Evolutionary conservation across 2,329 filamentous ascomycete genomes (phyloP).

Genomic region (Fusarium anguioides): DNA sequence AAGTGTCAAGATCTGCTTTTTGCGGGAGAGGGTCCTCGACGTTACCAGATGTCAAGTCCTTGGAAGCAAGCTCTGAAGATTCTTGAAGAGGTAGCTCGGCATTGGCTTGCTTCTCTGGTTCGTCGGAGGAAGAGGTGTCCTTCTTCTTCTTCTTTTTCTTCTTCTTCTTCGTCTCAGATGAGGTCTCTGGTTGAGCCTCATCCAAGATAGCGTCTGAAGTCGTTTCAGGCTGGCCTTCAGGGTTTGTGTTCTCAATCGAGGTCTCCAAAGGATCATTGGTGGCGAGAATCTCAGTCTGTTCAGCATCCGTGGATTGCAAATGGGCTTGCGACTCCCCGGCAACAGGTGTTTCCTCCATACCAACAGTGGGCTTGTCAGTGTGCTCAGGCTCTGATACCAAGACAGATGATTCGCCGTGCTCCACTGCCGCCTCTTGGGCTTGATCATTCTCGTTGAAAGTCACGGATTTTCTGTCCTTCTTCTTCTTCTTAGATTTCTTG

Average conservation of each 20-base stretch:
- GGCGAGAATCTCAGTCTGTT: slow-evolving; percentile 5
- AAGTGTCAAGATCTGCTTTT: slow-evolving; percentile 11
- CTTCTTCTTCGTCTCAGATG: slow-evolving; percentile 44
- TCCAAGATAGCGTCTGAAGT: background rate
- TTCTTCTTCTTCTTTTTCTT: slow-evolving; percentile 54
- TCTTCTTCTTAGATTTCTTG: slow-evolving; percentile 47
- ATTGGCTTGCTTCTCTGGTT: slow-evolving; percentile 30
- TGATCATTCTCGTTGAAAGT: slow-evolving; percentile 27
- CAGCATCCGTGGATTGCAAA: background rate
- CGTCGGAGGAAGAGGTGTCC: slow-evolving; percentile 24
- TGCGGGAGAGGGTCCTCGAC: slow-evolving; percentile 4
- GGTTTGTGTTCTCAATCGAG: background rate
- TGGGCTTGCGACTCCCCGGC: background rate
- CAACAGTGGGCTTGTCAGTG: background rate
- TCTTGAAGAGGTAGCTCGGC: slow-evolving; percentile 19
- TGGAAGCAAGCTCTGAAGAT: slow-evolving; percentile 3
- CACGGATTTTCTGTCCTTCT: slow-evolving; percentile 47
- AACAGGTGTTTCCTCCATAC: slow-evolving; percentile 1
- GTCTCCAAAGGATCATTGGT: background rate
- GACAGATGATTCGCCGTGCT: slow-evolving; percentile 15
- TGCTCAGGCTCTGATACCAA: slow-evolving; percentile 22
- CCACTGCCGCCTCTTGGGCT: slow-evolving; percentile 6
- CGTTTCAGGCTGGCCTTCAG: slow-evolving; percentile 17
- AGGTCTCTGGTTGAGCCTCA: slow-evolving; percentile 17
- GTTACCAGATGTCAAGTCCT: background rate